Percentiles rank a stretch among this genome's conserved stretches.
Evolutionary conservation across 345 rosid species (phyloP).

Genomic region (Orychophragmus violaceus): DNA sequence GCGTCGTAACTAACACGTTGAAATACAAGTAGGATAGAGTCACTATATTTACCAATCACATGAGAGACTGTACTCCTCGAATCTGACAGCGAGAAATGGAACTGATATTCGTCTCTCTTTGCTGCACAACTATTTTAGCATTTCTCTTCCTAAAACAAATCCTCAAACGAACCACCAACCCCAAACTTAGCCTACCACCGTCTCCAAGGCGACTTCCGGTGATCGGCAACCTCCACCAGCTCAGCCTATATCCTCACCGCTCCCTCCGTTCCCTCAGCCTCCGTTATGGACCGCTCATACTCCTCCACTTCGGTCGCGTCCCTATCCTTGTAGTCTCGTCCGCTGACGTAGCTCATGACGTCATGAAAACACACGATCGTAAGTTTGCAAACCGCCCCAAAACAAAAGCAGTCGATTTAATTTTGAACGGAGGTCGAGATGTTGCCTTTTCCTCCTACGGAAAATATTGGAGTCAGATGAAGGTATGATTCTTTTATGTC

Average conservation of each 20-base stretch:
- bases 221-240: conserved; percentile 50
- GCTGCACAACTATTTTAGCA: not conserved
- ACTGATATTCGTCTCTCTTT: not conserved
- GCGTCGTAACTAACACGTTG: too few species aligned
- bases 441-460: conserved; percentile 39
- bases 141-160: not conserved
- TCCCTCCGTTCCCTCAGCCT: conserved; percentile 34
- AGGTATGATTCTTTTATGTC: not conserved
- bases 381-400: conserved; percentile 36
- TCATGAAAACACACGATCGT: conserved; percentile 48
- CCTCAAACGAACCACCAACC: not conserved
- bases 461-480: conserved; percentile 60
- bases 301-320: conserved; percentile 37
- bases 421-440: conserved; percentile 35
- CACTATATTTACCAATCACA: too few species aligned
- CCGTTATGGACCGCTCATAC: conserved; percentile 46
- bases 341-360: conserved; percentile 35
- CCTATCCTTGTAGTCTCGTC: conserved; percentile 47
- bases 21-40: too few species aligned
- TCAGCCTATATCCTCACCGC: conserved; percentile 41
- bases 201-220: conserved; percentile 45
- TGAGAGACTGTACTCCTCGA: too few species aligned
- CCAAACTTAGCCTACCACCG: conserved; percentile 9
- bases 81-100: conserved; percentile 3
- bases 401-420: not conserved